A percentile compares a stretch with the other conserved stretches of the same genome.
Conservation (phyloP, 179 eudicot species). For the Beta lomatogona region DNA sequence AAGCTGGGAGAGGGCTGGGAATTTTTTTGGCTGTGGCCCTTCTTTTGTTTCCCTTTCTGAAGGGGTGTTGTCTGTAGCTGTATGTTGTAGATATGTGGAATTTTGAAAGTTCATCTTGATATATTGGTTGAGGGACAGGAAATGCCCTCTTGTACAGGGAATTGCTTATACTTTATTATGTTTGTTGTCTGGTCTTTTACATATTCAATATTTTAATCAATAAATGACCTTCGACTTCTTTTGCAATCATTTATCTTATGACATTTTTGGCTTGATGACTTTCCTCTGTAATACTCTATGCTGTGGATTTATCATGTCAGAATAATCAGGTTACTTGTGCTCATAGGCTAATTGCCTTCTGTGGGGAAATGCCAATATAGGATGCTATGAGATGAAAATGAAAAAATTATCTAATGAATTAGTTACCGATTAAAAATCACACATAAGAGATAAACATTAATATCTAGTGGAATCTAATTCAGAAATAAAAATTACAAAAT, state of each 20-base stretch:
- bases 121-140: slow-evolving; percentile 32
- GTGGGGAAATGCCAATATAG: too few relatives aligned
- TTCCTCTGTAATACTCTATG: neutral
- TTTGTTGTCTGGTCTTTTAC: slow-evolving; percentile 26
- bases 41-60: slow-evolving; percentile 3
- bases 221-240: slow-evolving; percentile 24
- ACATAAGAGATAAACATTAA: too few relatives aligned
- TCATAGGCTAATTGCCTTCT: too few relatives aligned
- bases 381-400: too few relatives aligned
- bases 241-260: neutral
- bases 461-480: too few relatives aligned
- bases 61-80: slow-evolving; percentile 20
- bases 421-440: too few relatives aligned
- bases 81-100: slow-evolving; percentile 60
- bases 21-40: slow-evolving; percentile 30
- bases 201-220: slow-evolving; percentile 29
- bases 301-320: neutral
- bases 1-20: slow-evolving; percentile 32
- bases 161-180: slow-evolving; percentile 29
- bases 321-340: neutral
- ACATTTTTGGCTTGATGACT: neutral
- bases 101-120: slow-evolving; percentile 45
- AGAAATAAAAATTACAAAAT: too few relatives aligned
- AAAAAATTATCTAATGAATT: too few relatives aligned
- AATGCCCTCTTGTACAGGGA: slow-evolving; percentile 49